Evolutionary conservation across 2,329 filamentous ascomycete genomes (phyloP).

Genomic region (Calonectria hawksworthii): DNA sequence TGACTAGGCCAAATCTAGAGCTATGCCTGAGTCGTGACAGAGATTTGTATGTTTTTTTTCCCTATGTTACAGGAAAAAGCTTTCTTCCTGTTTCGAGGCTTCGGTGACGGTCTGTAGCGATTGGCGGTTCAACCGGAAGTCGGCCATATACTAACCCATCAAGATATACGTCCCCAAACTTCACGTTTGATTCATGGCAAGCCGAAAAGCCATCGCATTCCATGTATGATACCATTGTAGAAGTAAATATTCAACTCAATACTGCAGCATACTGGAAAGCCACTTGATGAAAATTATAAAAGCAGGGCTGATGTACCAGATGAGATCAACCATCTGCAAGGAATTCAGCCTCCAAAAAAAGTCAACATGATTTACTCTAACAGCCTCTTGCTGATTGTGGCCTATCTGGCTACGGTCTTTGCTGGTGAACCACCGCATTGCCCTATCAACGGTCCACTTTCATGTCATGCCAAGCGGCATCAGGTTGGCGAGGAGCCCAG

Average conservation of each 20-base stretch:
- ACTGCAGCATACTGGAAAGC: too few relatives aligned
- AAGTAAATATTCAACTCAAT: too few relatives aligned
- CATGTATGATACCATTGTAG: not conserved
- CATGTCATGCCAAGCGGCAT: not conserved
- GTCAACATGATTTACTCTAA: not conserved
- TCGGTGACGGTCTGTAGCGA: too few relatives aligned
- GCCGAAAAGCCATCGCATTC: not conserved
- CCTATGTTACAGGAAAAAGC: not conserved
- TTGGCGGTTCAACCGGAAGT: not conserved
- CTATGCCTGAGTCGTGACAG: not conserved
- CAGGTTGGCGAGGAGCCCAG: not conserved
- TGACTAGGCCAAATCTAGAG: not conserved
- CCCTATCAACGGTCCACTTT: not conserved
- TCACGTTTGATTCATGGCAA: too few relatives aligned
- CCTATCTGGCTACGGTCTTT: not conserved
- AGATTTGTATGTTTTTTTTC: too few relatives aligned
- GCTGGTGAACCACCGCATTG: not conserved
- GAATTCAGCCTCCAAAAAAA: not conserved
- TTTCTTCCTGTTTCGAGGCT: not conserved
- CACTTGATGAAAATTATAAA: not conserved
- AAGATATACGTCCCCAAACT: not conserved
- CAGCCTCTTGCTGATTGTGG: not conserved
- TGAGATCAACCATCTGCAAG: fast-evolving
- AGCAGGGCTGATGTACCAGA: not conserved
- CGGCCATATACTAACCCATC: not conserved